These are phyloP conservation scores for Rhizopogon parksii DNA, from an alignment of 1,284 basidiomycete genomes.

Conservation along the genomic window DNA sequence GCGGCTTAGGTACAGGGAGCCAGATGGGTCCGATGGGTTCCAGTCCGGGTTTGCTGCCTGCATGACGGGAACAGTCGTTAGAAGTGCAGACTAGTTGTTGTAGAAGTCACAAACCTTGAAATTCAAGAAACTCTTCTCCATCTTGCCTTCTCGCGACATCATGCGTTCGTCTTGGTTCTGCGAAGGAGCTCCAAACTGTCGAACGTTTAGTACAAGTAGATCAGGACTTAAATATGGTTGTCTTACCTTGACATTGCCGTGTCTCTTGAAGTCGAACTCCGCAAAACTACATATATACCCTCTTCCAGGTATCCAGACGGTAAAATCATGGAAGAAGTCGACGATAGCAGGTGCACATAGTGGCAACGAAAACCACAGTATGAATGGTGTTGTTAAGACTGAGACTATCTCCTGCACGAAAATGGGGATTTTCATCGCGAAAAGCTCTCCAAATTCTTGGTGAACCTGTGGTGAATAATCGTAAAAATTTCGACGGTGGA, in stretches of 20 bases:
- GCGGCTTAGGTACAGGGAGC: conserved; percentile 78
- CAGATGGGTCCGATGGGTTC: conserved; percentile 81
- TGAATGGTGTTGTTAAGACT: conserved; percentile 89
- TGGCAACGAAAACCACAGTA: conserved; percentile 90
- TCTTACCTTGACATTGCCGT: conserved; percentile 77
- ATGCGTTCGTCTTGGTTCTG: conserved; percentile 63
- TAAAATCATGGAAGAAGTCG: conserved; percentile 96
- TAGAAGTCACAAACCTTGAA: conserved; percentile 60
- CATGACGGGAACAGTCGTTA: conserved; percentile 1
- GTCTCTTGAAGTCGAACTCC: conserved; percentile 92
- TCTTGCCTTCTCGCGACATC: conserved; percentile 87
- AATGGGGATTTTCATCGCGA: conserved; percentile 81
- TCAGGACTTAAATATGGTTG: background rate
- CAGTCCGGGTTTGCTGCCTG: conserved; percentile 90
- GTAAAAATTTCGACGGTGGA: background rate
- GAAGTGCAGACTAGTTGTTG: background rate
- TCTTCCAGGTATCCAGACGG: conserved; percentile 91
- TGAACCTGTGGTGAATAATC: conserved; percentile 55
- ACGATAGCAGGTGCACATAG: conserved; percentile 82
- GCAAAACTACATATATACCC: conserved; percentile 98
- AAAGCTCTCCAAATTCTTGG: conserved; percentile 82
- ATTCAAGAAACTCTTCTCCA: conserved; percentile 96
- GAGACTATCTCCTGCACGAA: conserved; percentile 87
- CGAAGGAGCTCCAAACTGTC: conserved; percentile 72
- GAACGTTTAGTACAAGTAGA: background rate